Base-by-base conservation (phyloP, 2,329 filamentous ascomycete species). In the Dendryphion nanum region DNA sequence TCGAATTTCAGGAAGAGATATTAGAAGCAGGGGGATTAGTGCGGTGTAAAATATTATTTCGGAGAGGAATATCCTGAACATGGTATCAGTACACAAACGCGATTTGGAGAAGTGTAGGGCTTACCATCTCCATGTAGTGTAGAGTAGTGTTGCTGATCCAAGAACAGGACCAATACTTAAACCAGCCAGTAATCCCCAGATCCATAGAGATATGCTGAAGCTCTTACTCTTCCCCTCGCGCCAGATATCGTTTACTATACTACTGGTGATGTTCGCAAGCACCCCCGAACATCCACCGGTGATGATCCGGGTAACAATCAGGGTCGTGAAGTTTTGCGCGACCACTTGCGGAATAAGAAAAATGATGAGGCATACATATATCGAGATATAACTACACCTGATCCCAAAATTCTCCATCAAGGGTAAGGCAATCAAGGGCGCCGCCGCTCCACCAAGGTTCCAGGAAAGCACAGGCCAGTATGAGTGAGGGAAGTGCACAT, bases 1-100 rank as follows among this genome's bases (percentile, higher is more conserved):
- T 13, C 75, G 65, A n/a, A 70, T 71, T 47, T 78, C 75, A 3
- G 62, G 63, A 6, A 78, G 55, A 6, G 62, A 51, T 2, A 73
- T 37, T 48, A 59, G 67, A 29, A 73, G 59, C 1, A 71, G 32
- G 0, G 70, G 56, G 30, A 73, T 55, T 1, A 74, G 48, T 3
- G 62, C 63, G 15, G 62, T 69, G 30, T 74, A 73, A 54, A 70
- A 66, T 32, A 71, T 67, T 20, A 73, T 70, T 15, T 72, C 69
- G 18, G 68, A 57, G 18, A 68, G 61, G 43, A 69, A 73, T 24
- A 73, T 70, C 69, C 69, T 71, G 19, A 1, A 1, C 4, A 15
- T 61, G 7, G 49, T 29, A 47, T 26, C n/a, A 26, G 23, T n/a
- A 10, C n/a, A 8, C n/a, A 10, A 30, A 6, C 3, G 23, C 10